phyloP scores from a whole-genome alignment of 352 stramenopile species.

The Globisporangium acanthophoron region DNA sequence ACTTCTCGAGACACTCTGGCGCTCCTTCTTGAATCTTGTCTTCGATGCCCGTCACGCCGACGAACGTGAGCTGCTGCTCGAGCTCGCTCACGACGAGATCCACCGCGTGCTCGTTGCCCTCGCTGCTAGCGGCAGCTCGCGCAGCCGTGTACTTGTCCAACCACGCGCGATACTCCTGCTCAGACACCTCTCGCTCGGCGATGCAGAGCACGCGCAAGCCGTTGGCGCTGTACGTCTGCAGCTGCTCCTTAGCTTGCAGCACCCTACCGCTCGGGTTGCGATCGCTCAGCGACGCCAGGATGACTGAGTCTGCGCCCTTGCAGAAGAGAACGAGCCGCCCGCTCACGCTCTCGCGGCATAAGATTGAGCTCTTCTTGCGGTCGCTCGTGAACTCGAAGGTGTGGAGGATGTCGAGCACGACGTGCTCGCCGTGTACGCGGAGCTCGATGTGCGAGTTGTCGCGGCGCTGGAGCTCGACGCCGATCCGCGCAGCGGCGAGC shows the following conservation, averaged over 20 bases:
- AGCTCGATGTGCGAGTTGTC: conserved; percentile 29
- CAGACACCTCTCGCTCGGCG: conserved; percentile 41
- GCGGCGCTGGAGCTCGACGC: conserved; percentile 29
- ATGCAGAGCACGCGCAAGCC: conserved; percentile 74
- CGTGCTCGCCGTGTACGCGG: conserved; percentile 20
- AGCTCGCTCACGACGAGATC: conserved; percentile 36
- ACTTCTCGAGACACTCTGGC: conserved; percentile 47
- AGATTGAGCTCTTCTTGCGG: conserved; percentile 62
- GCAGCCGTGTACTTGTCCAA: conserved; percentile 26
- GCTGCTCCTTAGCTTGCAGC: conserved; percentile 30
- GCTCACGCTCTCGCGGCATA: conserved; percentile 27
- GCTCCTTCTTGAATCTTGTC: conserved; percentile 63
- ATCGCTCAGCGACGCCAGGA: conserved; percentile 46
- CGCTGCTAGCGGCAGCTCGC: not conserved
- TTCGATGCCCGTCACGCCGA: conserved; percentile 59
- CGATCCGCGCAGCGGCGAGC: conserved; percentile 36
- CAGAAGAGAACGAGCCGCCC: conserved; percentile 40
- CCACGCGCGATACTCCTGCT: conserved; percentile 54
- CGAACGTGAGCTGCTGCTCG: conserved; percentile 37
- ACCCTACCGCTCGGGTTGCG: conserved; percentile 22
- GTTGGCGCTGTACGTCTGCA: conserved; percentile 49
- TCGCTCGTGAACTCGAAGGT: conserved; percentile 61
- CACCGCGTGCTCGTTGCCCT: conserved; percentile 24
- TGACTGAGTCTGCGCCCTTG: conserved; percentile 89
- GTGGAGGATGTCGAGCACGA: conserved; percentile 42